Evolutionary conservation across 768 basidiomycete genomes (phyloP).

Genomic region (Rhodocollybia butyracea): DNA sequence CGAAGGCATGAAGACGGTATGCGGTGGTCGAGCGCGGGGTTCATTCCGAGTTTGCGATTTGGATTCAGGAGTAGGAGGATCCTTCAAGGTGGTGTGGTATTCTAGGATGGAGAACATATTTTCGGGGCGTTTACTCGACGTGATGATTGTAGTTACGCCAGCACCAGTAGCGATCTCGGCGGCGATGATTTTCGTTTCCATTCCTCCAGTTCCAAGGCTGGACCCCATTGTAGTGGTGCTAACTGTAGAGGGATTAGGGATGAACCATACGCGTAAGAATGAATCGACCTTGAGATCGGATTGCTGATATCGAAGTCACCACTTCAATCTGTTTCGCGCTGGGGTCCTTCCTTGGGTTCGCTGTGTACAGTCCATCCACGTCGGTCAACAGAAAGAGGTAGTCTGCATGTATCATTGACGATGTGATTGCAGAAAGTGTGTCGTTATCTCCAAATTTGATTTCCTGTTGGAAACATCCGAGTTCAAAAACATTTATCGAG

Average conservation of each 20-base stretch:
- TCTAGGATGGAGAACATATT: conserved; percentile 81
- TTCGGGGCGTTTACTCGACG: conserved; percentile 75
- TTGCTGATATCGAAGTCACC: conserved; percentile 78
- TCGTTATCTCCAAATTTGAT: conserved; percentile 99
- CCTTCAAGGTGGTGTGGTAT: conserved; percentile 52
- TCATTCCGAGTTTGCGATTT: conserved; percentile 12
- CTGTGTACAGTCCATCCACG: conserved; percentile 92
- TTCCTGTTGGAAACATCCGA: conserved; percentile 61
- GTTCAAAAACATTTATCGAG: background rate
- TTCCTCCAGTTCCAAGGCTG: conserved; percentile 93
- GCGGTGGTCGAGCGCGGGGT: conserved; percentile 54
- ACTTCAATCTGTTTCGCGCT: conserved; percentile 75
- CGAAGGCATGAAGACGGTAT: conserved; percentile 85
- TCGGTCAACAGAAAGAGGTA: conserved; percentile 96
- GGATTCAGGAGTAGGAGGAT: conserved; percentile 23
- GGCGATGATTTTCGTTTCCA: conserved; percentile 99
- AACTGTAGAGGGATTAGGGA: conserved; percentile 44
- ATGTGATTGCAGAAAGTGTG: conserved; percentile 94
- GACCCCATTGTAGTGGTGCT: conserved; percentile 92
- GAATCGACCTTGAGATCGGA: conserved; percentile 71
- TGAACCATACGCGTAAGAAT: background rate
- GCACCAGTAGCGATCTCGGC: conserved; percentile 96
- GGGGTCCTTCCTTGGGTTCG: conserved; percentile 92
- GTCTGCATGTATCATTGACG: conserved; percentile 97
- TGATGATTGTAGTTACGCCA: conserved; percentile 89